Base-by-base conservation (phyloP, 805 yeast genomes). In the Maudiozyma pseudohumilis region DNA sequence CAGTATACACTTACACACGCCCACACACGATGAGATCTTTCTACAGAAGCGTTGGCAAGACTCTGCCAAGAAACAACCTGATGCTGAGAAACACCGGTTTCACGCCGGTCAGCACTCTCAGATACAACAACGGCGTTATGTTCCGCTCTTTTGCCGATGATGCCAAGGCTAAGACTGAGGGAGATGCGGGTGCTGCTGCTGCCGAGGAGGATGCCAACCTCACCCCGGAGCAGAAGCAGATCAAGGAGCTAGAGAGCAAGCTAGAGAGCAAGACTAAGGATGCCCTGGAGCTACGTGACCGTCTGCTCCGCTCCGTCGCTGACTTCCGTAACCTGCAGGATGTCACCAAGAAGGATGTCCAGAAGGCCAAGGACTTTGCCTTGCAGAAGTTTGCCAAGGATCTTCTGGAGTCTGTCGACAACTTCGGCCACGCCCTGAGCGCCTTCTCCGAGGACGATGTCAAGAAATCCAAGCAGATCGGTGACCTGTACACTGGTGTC, bases 311-410 rank as follows among this genome's bases (percentile, higher is more conserved):
- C 49, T 72, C 94, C 18, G 72, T 86, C 40, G 95, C 96, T 19
- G 96, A 87, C 61, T 88, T 86, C 78, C 77, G 95, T 52, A 86
- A 84, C 64, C 69, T 87, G 52, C 96, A 87, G 68, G 89, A 83
- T 56, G 78, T 88, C 36, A 85, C 96, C 42, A 81, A 83, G 64
- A 73, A 83, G 50, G 96, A 88, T 59, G 68, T 83, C 39, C 80
- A 82, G 63, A 83, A 83, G 65, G 86, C 95, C 38, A 80, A 71
- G 56, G 95, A 85, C 55, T 87, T 79, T 64, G 96, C 96, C 0
- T 69, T 88, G 47, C 94, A 87, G 62, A 87, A 85, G 62, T 87
- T 87, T 58, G 92, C 95, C 47, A 81, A 77, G 61, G 96, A 87
- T 49, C 70, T 87, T 56, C 69, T 87, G 50, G 96, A 87, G 55